phyloP scores from a whole-genome alignment of 495 filamentous ascomycete genomes.

The Penicillium samsonianum region DNA sequence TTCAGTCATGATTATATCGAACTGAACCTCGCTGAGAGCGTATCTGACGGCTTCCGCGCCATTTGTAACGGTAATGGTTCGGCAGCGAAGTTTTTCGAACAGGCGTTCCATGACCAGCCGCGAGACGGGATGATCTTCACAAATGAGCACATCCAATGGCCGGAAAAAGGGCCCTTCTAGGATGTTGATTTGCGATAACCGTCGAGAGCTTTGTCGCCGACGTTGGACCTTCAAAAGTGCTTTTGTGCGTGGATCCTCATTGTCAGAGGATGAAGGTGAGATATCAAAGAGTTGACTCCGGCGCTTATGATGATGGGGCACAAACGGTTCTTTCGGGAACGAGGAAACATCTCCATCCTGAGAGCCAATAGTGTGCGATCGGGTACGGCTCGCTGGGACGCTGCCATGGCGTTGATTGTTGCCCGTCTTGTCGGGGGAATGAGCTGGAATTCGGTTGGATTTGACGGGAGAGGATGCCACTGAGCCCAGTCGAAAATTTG shows the following conservation, averaged over 20 bases:
- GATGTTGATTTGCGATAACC: conserved; percentile 84
- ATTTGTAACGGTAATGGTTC: conserved; percentile 87
- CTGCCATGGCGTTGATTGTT: conserved; percentile 48
- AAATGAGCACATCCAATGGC: conserved; percentile 90
- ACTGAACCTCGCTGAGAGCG: conserved; percentile 89
- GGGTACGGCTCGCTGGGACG: conserved; percentile 59
- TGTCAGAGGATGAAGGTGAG: conserved; percentile 96
- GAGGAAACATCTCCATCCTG: conserved; percentile 73
- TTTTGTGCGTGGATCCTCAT: conserved; percentile 88
- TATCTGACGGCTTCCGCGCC: conserved; percentile 89
- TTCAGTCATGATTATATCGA: conserved; percentile 97
- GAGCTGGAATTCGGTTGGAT: conserved; percentile 56
- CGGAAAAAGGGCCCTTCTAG: conserved; percentile 83
- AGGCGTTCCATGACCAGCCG: conserved; percentile 95
- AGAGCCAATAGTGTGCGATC: conserved; percentile 92
- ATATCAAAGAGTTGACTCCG: conserved; percentile 94
- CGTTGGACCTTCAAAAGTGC: conserved; percentile 92
- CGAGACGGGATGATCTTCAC: conserved; percentile 98
- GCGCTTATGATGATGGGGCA: conserved; percentile 79
- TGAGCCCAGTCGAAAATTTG: conserved; percentile 59
- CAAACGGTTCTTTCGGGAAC: conserved; percentile 62
- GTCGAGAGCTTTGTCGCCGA: conserved; percentile 84
- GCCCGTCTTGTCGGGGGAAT: conserved; percentile 54
- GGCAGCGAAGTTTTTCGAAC: conserved; percentile 90
- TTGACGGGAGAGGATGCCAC: conserved; percentile 79